Evolutionary conservation across 2,329 filamentous ascomycete genomes (phyloP).

Genomic region (Pseudomassariella vexata): DNA sequence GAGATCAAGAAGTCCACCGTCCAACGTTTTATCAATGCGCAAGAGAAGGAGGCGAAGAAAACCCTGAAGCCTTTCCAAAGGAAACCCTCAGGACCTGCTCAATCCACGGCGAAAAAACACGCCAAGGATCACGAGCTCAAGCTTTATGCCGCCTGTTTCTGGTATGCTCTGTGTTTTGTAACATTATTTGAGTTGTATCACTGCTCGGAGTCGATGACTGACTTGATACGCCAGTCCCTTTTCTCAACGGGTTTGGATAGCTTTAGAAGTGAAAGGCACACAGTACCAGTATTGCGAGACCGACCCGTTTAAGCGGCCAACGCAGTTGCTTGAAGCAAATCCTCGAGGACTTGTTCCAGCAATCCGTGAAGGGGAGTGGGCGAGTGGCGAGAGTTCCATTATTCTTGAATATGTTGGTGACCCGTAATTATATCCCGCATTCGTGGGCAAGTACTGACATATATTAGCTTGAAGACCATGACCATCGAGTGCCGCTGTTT

Average conservation of each 20-base stretch:
- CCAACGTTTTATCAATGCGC: constrained; percentile 57
- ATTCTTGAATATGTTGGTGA: constrained; percentile 76
- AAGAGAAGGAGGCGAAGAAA: constrained; percentile 61
- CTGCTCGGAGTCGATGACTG: constrained; percentile 4
- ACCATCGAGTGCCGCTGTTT: constrained; percentile 53
- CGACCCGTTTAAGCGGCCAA: constrained; percentile 69
- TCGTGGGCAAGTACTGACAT: neutral
- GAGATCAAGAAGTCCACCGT: constrained; percentile 78
- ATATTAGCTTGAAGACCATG: constrained; percentile 65
- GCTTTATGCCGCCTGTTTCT: constrained; percentile 78
- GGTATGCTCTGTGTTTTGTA: constrained; percentile 43
- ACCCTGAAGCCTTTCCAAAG: constrained; percentile 63
- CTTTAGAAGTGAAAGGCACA: constrained; percentile 72
- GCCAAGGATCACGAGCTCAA: constrained; percentile 66
- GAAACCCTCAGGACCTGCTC: constrained; percentile 66
- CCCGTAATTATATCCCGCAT: neutral
- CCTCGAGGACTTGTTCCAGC: constrained; percentile 71
- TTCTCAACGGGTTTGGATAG: constrained; percentile 85
- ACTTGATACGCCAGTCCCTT: constrained; percentile 56
- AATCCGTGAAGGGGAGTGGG: constrained; percentile 73
- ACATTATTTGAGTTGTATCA: constrained; percentile 9
- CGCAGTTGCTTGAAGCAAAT: constrained; percentile 64
- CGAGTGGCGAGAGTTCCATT: constrained; percentile 74
- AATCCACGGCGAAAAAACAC: constrained; percentile 64
- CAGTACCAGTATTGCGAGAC: constrained; percentile 83